Base-by-base conservation (phyloP, 495 filamentous ascomycete species). In the Patellaria atrata region DNA sequence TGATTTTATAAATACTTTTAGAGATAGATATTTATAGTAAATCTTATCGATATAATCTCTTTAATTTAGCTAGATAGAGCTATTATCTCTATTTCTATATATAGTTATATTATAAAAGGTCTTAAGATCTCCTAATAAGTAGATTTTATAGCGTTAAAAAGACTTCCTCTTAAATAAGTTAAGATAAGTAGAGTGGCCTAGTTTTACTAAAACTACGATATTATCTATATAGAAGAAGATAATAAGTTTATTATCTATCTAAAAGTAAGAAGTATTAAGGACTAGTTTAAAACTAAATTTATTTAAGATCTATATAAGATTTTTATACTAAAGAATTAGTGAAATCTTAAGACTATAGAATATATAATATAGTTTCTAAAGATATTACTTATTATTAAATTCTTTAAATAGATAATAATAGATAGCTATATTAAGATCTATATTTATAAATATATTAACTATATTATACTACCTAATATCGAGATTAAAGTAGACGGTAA, bases 271-370 rank as follows among this genome's bases (percentile, higher is more conserved):
- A 32, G 29, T 15, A 4, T 14, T 32, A 1, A 8, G 10, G 13
- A 43, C 33, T 31, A 6, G 10, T 19, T 37, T 5, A 13, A 44
- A 32, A 3, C 30, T 21, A 19, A 44, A 20, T 26, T 35, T n/a
- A 4, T 3, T 19, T 7, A 44, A 36, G 1, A 20, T 35, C 14
- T 20, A 30, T 4, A 3, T 21, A 11, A 44, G 41, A 2, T 39
- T 18, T 3, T 39, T 15, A 21, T 44, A 44, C 35, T 22, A 44
- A 1, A 44, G 41, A 3, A 35, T 13, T 23, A 25, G 41, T 18
- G 30, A 7, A 3, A 16, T 15, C 28, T 44, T 44, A 5, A 44
- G 29, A 6, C 41, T 24, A 31, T 44, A 44, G n/a, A 44, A 31
- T 7, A 30, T 35, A 1, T 22, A 10, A 3, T 21, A 6, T 16